phyloP scores from a whole-genome alignment of 257 asterid species.

The Vinca minor region DNA sequence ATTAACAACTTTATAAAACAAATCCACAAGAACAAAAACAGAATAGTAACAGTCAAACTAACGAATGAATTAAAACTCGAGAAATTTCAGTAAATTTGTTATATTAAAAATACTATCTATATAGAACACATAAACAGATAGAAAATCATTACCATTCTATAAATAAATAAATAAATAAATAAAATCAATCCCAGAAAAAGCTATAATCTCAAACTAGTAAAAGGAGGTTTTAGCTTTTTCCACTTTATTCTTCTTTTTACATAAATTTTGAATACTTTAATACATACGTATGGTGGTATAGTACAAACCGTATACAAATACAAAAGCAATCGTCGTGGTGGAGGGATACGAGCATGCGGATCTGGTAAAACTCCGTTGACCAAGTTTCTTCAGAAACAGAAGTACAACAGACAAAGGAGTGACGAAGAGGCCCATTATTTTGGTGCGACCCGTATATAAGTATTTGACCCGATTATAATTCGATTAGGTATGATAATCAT shows the following conservation, averaged over 20 bases:
- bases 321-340: slow-evolving; percentile 12
- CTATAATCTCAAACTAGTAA: too few species aligned
- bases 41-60: neutral
- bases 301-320: neutral
- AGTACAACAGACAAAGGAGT: neutral
- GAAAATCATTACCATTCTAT: too few species aligned
- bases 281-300: neutral
- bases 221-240: too few species aligned
- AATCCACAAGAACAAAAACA: slow-evolving; percentile 21
- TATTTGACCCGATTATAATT: too few species aligned
- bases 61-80: neutral
- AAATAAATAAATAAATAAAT: too few species aligned
- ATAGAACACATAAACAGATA: too few species aligned
- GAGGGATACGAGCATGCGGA: slow-evolving; percentile 42
- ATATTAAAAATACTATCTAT: too few species aligned
- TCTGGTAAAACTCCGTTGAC: slow-evolving; percentile 68
- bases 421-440: too few species aligned
- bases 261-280: neutral
- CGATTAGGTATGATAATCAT: too few species aligned
- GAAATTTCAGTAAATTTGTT: neutral
- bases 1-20: slow-evolving; percentile 41
- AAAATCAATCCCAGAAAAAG: too few species aligned
- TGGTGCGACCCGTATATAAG: too few species aligned
- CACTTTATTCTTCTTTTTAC: too few species aligned
- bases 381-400: slow-evolving; percentile 13